These are phyloP conservation scores for Peronosclerospora sorghi DNA, from an alignment of 352 stramenopile species.

Conservation along the genomic window DNA sequence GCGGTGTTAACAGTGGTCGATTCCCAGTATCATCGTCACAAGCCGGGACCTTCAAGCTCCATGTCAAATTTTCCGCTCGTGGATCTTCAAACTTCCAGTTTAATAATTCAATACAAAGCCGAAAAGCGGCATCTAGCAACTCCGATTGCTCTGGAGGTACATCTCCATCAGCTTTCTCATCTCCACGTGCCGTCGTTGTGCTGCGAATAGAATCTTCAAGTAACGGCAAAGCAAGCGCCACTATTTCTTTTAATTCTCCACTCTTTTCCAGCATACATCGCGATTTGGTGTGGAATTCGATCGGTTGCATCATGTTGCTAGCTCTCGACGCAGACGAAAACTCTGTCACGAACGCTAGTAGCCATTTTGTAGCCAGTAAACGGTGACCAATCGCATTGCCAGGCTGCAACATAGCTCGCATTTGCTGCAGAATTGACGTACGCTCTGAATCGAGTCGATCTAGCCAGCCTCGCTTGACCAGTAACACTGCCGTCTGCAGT, in stretches of 20 bases:
- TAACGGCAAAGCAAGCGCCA: slow-evolving; percentile 47
- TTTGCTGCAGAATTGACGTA: slow-evolving; percentile 52
- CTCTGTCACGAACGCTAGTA: slow-evolving; percentile 77
- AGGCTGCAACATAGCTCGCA: slow-evolving; percentile 46
- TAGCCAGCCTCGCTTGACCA: slow-evolving; percentile 79
- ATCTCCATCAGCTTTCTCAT: slow-evolving; percentile 13
- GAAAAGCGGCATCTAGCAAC: slow-evolving; percentile 64
- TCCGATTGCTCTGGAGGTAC: slow-evolving; percentile 57
- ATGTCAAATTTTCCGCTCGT: slow-evolving; percentile 47
- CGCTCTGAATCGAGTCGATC: slow-evolving; percentile 45
- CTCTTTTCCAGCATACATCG: slow-evolving; percentile 46
- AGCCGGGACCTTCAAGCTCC: slow-evolving; percentile 38
- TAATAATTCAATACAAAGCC: slow-evolving; percentile 65
- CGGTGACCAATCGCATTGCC: slow-evolving; percentile 26
- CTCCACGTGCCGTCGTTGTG: slow-evolving; percentile 34
- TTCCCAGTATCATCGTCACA: slow-evolving; percentile 21
- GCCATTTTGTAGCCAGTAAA: slow-evolving; percentile 66
- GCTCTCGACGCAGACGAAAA: slow-evolving; percentile 70
- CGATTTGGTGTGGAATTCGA: slow-evolving; percentile 78
- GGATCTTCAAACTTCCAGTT: slow-evolving; percentile 69
- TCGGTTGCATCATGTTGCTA: slow-evolving; percentile 68
- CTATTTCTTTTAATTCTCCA: slow-evolving; percentile 43
- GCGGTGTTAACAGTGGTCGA: slow-evolving; percentile 35
- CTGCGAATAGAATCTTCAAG: slow-evolving; percentile 64
- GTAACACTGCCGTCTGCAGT: slow-evolving; percentile 59